Conservation (phyloP, 805 yeast species). For the Kazachstania kunashirensis region DNA sequence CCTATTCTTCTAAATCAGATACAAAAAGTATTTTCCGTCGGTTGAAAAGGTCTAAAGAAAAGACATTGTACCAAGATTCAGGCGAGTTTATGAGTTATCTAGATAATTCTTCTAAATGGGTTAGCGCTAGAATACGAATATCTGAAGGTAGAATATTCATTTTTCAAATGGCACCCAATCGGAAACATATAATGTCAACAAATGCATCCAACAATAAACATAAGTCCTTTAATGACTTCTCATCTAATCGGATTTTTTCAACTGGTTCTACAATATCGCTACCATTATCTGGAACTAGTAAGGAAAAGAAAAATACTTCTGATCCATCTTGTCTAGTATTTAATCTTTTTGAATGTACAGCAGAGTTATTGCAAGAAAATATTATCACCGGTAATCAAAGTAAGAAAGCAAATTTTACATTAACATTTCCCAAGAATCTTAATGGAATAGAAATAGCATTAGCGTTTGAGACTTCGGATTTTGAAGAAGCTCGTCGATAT, state of each 20-base stretch:
- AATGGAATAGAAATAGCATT: slow-evolving; percentile 31
- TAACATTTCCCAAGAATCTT: slow-evolving; percentile 17
- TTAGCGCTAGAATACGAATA: slow-evolving; percentile 14
- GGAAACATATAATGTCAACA: background rate
- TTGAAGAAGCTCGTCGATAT: slow-evolving; percentile 58
- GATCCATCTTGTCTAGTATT: slow-evolving; percentile 10
- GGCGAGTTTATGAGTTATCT: slow-evolving; percentile 16
- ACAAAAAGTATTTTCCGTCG: slow-evolving; percentile 12
- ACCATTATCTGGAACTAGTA: background rate
- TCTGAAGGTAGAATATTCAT: slow-evolving; percentile 24
- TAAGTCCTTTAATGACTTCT: background rate
- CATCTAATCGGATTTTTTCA: background rate
- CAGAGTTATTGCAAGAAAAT: slow-evolving; percentile 23
- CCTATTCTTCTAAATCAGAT: slow-evolving; percentile 1
- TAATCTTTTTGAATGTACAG: slow-evolving; percentile 22
- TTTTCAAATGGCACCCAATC: slow-evolving; percentile 3
- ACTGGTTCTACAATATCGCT: background rate
- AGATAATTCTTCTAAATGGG: slow-evolving; percentile 16
- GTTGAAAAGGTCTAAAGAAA: slow-evolving; percentile 12
- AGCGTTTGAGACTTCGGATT: slow-evolving; percentile 56
- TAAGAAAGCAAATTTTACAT: slow-evolving; percentile 15
- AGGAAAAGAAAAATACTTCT: background rate
- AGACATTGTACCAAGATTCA: slow-evolving; percentile 10
- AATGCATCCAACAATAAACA: background rate
- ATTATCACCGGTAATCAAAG: slow-evolving; percentile 12